Base-by-base conservation (phyloP, 257 asterid genomes). In the Solanum etuberosum region DNA sequence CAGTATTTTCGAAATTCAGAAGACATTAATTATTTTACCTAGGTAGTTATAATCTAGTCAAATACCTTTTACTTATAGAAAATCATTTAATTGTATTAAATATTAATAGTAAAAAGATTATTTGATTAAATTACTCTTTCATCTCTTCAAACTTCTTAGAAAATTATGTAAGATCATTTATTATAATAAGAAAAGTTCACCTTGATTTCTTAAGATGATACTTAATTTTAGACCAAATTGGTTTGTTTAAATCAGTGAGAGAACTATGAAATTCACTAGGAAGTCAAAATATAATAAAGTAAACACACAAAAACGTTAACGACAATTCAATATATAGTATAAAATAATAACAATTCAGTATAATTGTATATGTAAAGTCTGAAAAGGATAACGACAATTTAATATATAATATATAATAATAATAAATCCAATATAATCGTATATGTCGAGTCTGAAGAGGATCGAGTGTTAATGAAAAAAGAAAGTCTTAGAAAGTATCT, bases 311-410 rank as follows among this genome's bases (percentile, higher is more conserved):
- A 59, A 59, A 59, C 0, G 3, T 18, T 16, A 54, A 23, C 5
- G 68, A 59, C 0, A 3, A 63, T 63, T 9, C 13, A 25, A 0
- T 4, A 23, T n/a, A 59, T 59, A 21, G 29, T 59, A 59, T 59
- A 23, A 10, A 63, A 63, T 11, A 12, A n/a, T 10, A 63, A 23
- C 6, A 61, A 59, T 61, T 21, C 7, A 61, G 0, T 23, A n/a
- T 59, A 59, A 59, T 23, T 61, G 0, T 23, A 2, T n/a, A 4
- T 23, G 31, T 4, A 0, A 23, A 10, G 27, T 61, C 15, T n/a
- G 10, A 54, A 54, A 14, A n/a, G 14, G 0, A 23, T 12, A 63
- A n/a, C 5, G 4, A 25, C 0, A 63, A 63, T 0, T 9, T n/a
- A n/a, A 21, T 3, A 20, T 8, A 59, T 59, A 20, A 0, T 54